phyloP scores from a whole-genome alignment of 1,139 yeast species.

The Saccharomycopsis hybrid region DNA sequence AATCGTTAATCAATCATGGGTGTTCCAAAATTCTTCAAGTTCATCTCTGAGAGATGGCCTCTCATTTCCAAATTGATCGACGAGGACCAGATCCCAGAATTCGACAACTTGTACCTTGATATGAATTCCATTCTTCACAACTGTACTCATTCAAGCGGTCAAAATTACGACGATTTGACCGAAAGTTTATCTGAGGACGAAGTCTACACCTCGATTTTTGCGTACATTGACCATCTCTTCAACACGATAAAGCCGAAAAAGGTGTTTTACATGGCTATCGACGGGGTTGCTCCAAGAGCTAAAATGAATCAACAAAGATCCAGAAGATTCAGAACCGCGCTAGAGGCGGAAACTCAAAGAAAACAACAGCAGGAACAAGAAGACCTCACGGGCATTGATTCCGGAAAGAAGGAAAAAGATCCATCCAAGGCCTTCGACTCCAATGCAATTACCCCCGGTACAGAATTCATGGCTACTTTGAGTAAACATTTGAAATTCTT shows the following conservation, averaged over 20 bases:
- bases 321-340: constrained; percentile 91
- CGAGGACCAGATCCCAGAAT: constrained; percentile 83
- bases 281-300: constrained; percentile 99
- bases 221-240: constrained; percentile 90
- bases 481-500: constrained; percentile 83
- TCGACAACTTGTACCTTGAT: constrained; percentile 89
- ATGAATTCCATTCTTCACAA: constrained; percentile 97
- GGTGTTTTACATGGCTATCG: constrained; percentile 94
- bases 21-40: constrained; percentile 93
- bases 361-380: constrained; percentile 18
- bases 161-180: constrained; percentile 46
- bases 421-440: constrained; percentile 72
- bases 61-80: constrained; percentile 83
- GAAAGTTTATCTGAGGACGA: constrained; percentile 77
- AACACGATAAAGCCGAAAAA: constrained; percentile 80
- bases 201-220: constrained; percentile 88
- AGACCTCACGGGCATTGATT: constrained; percentile 26
- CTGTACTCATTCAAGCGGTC: constrained; percentile 75
- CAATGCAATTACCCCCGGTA: constrained; percentile 95
- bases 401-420: constrained; percentile 24
- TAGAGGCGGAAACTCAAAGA: constrained; percentile 74
- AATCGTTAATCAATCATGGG: constrained; percentile 40
- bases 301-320: constrained; percentile 99
- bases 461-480: constrained; percentile 92
- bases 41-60: constrained; percentile 99